phyloP scores from a whole-genome alignment of 352 stramenopile genomes.

The Phytophthora meadii region DNA sequence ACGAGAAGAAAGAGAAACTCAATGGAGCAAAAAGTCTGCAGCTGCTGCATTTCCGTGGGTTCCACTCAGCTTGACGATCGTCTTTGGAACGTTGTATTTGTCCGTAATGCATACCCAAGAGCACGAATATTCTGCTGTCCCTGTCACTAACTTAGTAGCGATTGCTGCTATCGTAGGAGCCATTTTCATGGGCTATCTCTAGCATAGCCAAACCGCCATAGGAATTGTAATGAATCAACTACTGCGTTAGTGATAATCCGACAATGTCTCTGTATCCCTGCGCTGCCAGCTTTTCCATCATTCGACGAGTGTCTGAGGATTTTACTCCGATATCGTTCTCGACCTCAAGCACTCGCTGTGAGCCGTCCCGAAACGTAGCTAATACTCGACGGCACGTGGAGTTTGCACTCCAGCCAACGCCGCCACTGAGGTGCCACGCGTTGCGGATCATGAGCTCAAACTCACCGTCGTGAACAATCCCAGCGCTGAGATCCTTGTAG shows the following conservation, averaged over 20 bases:
- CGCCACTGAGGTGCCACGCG: constrained; percentile 88
- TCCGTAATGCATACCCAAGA: constrained; percentile 54
- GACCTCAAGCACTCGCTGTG: constrained; percentile 72
- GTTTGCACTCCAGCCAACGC: constrained; percentile 78
- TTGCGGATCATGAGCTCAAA: constrained; percentile 90
- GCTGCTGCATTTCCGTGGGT: constrained; percentile 58
- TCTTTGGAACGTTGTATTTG: constrained; percentile 68
- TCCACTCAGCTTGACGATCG: constrained; percentile 50
- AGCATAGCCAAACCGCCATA: not conserved
- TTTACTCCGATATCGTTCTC: constrained; percentile 73
- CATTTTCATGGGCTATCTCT: constrained; percentile 50
- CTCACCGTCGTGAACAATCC: constrained; percentile 84
- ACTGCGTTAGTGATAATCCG: constrained; percentile 48
- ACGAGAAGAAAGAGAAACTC: constrained; percentile 36
- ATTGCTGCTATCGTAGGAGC: constrained; percentile 45
- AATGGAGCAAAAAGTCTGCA: constrained; percentile 34
- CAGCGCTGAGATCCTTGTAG: constrained; percentile 90
- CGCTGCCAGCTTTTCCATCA: constrained; percentile 59
- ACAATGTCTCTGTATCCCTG: constrained; percentile 67
- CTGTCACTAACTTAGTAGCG: constrained; percentile 58
- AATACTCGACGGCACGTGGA: constrained; percentile 74
- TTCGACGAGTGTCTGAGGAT: constrained; percentile 50
- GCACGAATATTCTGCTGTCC: constrained; percentile 57
- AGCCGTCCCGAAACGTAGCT: constrained; percentile 74
- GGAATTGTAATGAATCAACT: not conserved